Conservation (phyloP, 106 monocot genomes). For the Hemerocallis citrina region DNA sequence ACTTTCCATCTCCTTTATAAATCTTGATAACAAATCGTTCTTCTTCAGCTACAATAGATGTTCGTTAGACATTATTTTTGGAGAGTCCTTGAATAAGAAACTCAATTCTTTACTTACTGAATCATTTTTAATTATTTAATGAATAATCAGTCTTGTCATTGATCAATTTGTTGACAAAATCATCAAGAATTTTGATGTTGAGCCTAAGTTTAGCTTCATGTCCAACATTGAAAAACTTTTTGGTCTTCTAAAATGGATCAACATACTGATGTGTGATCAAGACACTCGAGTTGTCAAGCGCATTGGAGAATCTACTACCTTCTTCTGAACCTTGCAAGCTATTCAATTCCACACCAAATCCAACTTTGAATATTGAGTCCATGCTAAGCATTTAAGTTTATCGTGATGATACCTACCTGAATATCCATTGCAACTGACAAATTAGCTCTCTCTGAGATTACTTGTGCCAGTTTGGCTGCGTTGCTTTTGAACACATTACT, state of each 20-base stretch:
- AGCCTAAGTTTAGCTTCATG: constrained; percentile 31
- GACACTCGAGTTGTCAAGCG: constrained; percentile 40
- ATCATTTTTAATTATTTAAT: background rate
- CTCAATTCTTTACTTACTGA: background rate
- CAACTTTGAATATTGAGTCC: constrained; percentile 56
- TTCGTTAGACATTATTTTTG: too few relatives aligned
- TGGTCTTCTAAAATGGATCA: constrained; percentile 35
- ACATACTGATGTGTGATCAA: constrained; percentile 18
- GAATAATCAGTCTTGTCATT: constrained; percentile 4
- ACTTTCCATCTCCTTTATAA: constrained; percentile 25
- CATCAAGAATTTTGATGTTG: constrained; percentile 40
- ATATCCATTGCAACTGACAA: constrained; percentile 11
- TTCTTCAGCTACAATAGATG: constrained; percentile 12
- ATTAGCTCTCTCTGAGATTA: constrained; percentile 9
- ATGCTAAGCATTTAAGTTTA: constrained; percentile 19
- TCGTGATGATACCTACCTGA: constrained; percentile 9
- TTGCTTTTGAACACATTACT: constrained; percentile 12
- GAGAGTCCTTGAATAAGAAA: background rate
- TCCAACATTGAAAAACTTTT: constrained; percentile 39
- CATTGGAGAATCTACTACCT: constrained; percentile 21
- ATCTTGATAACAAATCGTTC: constrained; percentile 52
- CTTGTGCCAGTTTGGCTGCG: constrained; percentile 15
- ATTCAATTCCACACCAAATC: constrained; percentile 41
- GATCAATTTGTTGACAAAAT: constrained; percentile 32
- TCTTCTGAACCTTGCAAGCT: constrained; percentile 26